Evolutionary conservation across 257 asterid species (phyloP).

Genomic region (Solanum virginianum): DNA sequence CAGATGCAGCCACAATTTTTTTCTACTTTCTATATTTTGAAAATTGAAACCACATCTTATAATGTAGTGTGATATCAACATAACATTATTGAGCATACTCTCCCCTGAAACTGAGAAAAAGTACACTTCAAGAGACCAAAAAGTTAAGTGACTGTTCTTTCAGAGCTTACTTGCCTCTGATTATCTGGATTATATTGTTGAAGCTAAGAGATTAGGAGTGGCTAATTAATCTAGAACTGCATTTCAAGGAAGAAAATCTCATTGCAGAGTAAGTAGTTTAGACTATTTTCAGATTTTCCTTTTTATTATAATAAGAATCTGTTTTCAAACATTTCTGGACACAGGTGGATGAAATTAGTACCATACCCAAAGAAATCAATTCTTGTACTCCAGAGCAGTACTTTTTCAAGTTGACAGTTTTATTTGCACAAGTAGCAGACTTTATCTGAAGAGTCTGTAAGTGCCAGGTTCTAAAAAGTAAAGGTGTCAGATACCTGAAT

Average conservation of each 20-base stretch:
- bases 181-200: not conserved
- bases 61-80: not conserved
- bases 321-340: not conserved
- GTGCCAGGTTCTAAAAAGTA: not conserved
- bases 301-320: not conserved
- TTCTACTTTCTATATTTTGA: not conserved
- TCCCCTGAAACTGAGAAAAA: not conserved
- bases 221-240: not conserved
- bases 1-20: not conserved
- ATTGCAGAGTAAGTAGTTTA: not conserved
- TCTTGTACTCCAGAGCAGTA: not conserved
- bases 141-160: not conserved
- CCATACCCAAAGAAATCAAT: not conserved
- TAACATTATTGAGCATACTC: not conserved
- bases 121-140: not conserved
- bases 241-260: not conserved
- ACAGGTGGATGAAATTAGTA: not conserved
- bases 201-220: not conserved
- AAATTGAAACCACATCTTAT: not conserved
- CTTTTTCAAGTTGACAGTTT: not conserved
- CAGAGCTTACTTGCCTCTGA: not conserved
- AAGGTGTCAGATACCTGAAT: slow-evolving; percentile 50
- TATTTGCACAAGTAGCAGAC: not conserved
- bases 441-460: not conserved
- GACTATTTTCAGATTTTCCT: not conserved